phyloP scores from a whole-genome alignment of 805 yeast species.

The Vanderwaltozyma polyspora region DNA sequence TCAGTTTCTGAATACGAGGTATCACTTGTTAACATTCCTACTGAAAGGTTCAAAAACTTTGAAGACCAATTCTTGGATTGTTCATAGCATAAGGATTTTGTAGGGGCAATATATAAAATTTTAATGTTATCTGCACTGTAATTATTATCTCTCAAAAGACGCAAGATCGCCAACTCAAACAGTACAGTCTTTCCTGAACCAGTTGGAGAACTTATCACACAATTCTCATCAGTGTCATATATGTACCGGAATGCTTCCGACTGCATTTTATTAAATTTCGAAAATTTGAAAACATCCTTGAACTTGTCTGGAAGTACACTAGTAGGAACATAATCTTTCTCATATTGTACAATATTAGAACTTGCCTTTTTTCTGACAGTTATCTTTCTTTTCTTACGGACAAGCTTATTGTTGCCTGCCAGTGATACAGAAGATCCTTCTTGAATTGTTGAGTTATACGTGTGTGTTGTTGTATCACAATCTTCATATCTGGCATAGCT shows the following conservation, averaged over 20 bases:
- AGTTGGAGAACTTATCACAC: conserved; percentile 44
- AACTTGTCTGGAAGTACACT: conserved; percentile 30
- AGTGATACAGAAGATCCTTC: background rate
- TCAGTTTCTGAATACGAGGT: conserved; percentile 36
- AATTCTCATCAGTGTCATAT: conserved; percentile 29
- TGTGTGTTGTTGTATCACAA: background rate
- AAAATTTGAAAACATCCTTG: conserved; percentile 14
- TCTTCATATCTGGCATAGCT: background rate
- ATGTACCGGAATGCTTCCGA: conserved; percentile 31
- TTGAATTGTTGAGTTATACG: no score
- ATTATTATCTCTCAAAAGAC: conserved; percentile 18
- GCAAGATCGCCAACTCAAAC: conserved; percentile 41
- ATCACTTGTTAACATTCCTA: conserved; percentile 46
- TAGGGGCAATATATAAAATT: conserved; percentile 46
- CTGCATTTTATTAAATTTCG: conserved; percentile 39
- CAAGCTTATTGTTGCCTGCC: background rate
- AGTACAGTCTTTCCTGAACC: conserved; percentile 51
- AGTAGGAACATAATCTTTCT: background rate
- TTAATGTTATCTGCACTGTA: conserved; percentile 11
- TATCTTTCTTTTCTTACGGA: conserved; percentile 1
- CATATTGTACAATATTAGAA: background rate
- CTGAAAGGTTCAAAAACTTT: conserved; percentile 33
- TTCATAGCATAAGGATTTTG: conserved; percentile 46
- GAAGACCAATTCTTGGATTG: conserved; percentile 36
- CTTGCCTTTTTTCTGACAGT: conserved; percentile 4